phyloP scores from a whole-genome alignment of 495 filamentous ascomycete species.

The Friedmanniomyces endolithicus region DNA sequence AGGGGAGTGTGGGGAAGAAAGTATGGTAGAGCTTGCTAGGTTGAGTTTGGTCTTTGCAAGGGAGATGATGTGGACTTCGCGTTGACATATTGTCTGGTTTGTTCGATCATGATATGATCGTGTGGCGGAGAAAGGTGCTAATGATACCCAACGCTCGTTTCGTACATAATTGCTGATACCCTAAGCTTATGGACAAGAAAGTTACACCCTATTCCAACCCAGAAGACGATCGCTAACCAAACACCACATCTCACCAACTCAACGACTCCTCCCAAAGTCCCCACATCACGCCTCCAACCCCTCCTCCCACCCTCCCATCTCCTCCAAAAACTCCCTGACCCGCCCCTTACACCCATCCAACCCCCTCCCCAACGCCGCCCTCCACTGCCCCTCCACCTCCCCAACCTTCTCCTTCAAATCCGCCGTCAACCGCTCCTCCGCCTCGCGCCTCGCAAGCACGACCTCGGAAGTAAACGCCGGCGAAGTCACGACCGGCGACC shows the following conservation, averaged over 20 bases:
- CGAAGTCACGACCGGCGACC: slow-evolving; percentile 32
- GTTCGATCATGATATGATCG: too few species aligned
- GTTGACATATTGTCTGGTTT: too few species aligned
- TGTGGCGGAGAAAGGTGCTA: not conserved
- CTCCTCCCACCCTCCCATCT: slow-evolving; percentile 32
- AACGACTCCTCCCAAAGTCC: too few species aligned
- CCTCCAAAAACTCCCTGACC: slow-evolving; percentile 29
- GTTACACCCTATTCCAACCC: not conserved
- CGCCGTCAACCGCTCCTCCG: slow-evolving; percentile 59
- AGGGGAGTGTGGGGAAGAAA: slow-evolving; percentile 16
- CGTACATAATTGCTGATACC: not conserved
- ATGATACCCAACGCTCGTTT: not conserved
- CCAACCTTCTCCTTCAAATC: slow-evolving; percentile 85
- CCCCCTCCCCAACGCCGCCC: slow-evolving; percentile 50
- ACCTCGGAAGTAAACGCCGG: slow-evolving; percentile 24
- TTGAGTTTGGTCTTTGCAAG: too few species aligned
- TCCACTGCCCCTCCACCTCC: slow-evolving; percentile 81
- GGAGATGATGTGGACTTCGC: too few species aligned
- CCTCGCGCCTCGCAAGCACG: slow-evolving; percentile 40
- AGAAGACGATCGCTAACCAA: too few species aligned
- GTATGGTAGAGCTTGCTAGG: slow-evolving; percentile 10
- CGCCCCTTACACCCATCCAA: slow-evolving; percentile 41
- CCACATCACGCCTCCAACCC: slow-evolving; percentile 26
- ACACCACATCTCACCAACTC: too few species aligned
- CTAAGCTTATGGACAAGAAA: not conserved